Evolutionary conservation across 208 protist species (phyloP).

Genomic region (Phytomonas francai): DNA sequence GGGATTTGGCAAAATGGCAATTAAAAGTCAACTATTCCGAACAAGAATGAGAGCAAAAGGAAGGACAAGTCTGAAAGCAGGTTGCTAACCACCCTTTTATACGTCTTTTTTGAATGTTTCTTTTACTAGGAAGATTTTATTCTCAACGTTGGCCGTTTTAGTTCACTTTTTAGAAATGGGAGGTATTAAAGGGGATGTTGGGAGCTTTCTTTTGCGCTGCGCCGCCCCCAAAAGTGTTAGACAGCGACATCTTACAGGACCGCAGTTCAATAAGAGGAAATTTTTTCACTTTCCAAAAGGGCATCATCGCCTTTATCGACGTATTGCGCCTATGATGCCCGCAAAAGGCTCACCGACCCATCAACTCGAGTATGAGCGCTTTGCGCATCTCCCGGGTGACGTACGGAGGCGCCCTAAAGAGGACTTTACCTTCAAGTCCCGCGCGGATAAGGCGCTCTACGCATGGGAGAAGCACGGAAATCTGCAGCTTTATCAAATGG

Average conservation of each 20-base stretch:
- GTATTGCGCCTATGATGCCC: slow-evolving; percentile 38
- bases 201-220: slow-evolving; percentile 65
- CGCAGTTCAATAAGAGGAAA: slow-evolving; percentile 75
- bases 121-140: neutral
- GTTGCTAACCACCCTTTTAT: too few relatives aligned
- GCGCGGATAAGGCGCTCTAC: slow-evolving; percentile 65
- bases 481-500: slow-evolving; percentile 73
- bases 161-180: slow-evolving; percentile 22
- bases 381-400: slow-evolving; percentile 60
- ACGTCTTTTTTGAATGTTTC: too few relatives aligned
- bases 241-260: slow-evolving; percentile 68
- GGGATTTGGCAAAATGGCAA: too few relatives aligned
- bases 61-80: neutral
- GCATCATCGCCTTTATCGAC: slow-evolving; percentile 59
- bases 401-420: slow-evolving; percentile 37
- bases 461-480: slow-evolving; percentile 54
- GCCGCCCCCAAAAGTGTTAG: slow-evolving; percentile 55
- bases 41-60: neutral
- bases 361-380: slow-evolving; percentile 53
- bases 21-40: too few relatives aligned
- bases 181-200: slow-evolving; percentile 67
- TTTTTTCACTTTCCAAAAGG: slow-evolving; percentile 57
- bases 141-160: slow-evolving; percentile 1
- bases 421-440: slow-evolving; percentile 58
- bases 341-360: slow-evolving; percentile 40